phyloP scores from a whole-genome alignment of 2,329 filamentous ascomycete species.

The Fusarium torreyae region DNA sequence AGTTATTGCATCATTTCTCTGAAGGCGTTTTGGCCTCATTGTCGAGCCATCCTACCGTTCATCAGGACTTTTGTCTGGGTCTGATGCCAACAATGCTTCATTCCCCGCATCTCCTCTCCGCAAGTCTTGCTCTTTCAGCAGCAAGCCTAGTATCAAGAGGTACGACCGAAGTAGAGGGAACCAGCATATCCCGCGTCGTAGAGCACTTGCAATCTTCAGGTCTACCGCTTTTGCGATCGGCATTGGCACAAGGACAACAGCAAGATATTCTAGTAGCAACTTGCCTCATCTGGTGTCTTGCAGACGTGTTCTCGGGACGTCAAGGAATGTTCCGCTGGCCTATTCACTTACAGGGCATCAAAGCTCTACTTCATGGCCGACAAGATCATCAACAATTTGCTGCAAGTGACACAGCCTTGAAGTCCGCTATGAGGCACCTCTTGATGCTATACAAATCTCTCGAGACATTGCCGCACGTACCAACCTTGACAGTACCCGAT shows the following conservation, averaged over 20 bases:
- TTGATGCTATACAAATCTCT: constrained; percentile 50
- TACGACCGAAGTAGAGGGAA: constrained; percentile 42
- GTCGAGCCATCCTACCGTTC: constrained; percentile 48
- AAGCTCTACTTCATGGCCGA: constrained; percentile 36
- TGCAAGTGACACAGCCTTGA: not conserved
- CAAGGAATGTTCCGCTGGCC: constrained; percentile 46
- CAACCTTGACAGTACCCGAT: constrained; percentile 6
- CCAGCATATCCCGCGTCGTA: constrained; percentile 35
- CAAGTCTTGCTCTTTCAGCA: constrained; percentile 48
- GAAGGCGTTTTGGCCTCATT: constrained; percentile 47
- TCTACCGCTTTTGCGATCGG: constrained; percentile 42
- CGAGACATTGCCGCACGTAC: constrained; percentile 48
- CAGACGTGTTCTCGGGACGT: constrained; percentile 47
- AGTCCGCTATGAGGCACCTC: constrained; percentile 47
- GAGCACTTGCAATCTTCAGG: constrained; percentile 49
- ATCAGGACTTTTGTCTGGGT: constrained; percentile 46
- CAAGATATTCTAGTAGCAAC: constrained; percentile 48
- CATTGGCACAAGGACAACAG: constrained; percentile 40
- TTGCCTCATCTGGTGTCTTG: constrained; percentile 51
- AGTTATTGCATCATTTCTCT: constrained; percentile 47
- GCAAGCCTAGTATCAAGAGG: constrained; percentile 49
- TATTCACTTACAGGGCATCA: constrained; percentile 49
- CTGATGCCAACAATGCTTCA: constrained; percentile 47
- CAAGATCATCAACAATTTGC: constrained; percentile 7
- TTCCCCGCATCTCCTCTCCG: constrained; percentile 50